A percentile compares a stretch with the other conserved stretches of the same genome.
Conservation (phyloP, 2,329 filamentous ascomycete genomes). For the Epichloe coenophiala region DNA sequence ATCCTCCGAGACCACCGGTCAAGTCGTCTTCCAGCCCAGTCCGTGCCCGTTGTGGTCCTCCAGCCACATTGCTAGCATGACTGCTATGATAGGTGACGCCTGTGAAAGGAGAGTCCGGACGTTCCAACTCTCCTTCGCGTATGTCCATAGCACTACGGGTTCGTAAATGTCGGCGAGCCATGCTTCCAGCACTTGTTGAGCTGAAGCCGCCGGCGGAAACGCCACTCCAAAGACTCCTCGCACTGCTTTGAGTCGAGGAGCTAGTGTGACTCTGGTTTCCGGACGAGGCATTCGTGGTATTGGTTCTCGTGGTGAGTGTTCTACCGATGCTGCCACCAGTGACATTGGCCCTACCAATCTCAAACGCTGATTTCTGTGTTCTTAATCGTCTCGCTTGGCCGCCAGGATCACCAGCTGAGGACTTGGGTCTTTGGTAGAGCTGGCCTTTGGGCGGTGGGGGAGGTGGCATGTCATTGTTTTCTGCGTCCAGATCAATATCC, state of each 20-base stretch:
- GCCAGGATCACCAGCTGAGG: constrained; percentile 35
- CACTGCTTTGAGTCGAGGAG: constrained; percentile 63
- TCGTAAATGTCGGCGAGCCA: constrained; percentile 60
- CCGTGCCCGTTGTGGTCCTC: constrained; percentile 46
- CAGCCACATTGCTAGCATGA: constrained; percentile 47
- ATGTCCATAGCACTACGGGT: constrained; percentile 53
- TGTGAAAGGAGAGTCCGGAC: constrained; percentile 53
- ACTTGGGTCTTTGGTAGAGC: constrained; percentile 42
- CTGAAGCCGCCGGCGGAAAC: constrained; percentile 82
- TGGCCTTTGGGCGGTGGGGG: constrained; percentile 51
- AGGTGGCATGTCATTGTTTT: constrained; percentile 39
- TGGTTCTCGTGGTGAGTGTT: constrained; percentile 82
- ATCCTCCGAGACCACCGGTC: constrained; percentile 60
- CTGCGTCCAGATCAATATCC: constrained; percentile 7
- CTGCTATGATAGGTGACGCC: constrained; percentile 87
- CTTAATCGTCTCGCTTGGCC: constrained; percentile 35
- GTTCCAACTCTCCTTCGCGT: constrained; percentile 39
- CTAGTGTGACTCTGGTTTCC: constrained; percentile 61
- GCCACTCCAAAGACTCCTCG: constrained; percentile 86
- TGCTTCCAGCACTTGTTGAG: constrained; percentile 87
- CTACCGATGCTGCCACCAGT: constrained; percentile 44
- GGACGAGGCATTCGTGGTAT: constrained; percentile 62
- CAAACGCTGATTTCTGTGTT: constrained; percentile 64
- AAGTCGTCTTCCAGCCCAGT: constrained; percentile 53
- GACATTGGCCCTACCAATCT: constrained; percentile 41